Base-by-base conservation (phyloP, 805 yeast genomes). In the Candida orba region DNA sequence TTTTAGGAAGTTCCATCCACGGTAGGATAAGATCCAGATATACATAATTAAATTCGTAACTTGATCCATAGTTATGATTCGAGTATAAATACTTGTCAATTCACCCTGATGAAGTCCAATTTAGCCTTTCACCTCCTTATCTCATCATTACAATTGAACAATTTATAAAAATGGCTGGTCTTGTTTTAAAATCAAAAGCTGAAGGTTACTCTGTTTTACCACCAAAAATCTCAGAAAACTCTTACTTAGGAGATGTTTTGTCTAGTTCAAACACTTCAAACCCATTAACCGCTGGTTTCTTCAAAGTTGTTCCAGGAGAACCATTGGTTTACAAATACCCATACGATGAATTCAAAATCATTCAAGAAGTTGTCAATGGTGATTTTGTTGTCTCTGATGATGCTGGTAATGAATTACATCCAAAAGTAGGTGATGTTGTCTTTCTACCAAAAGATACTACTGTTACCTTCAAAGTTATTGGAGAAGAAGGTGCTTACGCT, bases 401-500 rank as follows among this genome's bases (percentile, higher is more conserved):
- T 65, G 72, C 79, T 42, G 88, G 88, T 22, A 68, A 69, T 60
- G 68, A 69, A 48, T 79, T 76, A 41, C 66, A 64, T 43, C 81
- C 73, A 43, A 60, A 68, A 36, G 82, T 83, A 41, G 88, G 88
- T 42, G 87, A 81, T 54, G 79, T 78, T 25, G 72, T 81, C 53
- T 79, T 73, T 71, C 76, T 81, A 67, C 75, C 72, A 55, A 77
- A 79, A 59, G 87, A 85, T n/a, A 67, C 76, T 50, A 78, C 84
- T 41, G 75, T 81, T 54, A 81, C 81, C 45, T 77, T 81, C 64
- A 70, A 78, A 47, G 71, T 75, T 41, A 69, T 71, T 42, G 86
- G 84, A 47, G 79, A 75, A 55, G 86, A 81, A 24, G 72, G 73
- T 43, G 80, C 84, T 41, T 81, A 56, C 36, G 45, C 58, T 69